A percentile compares a stretch with the other conserved stretches of the same genome.
Conservation (phyloP, 305 asterid species). For the Fraxinus sp. region DNA sequence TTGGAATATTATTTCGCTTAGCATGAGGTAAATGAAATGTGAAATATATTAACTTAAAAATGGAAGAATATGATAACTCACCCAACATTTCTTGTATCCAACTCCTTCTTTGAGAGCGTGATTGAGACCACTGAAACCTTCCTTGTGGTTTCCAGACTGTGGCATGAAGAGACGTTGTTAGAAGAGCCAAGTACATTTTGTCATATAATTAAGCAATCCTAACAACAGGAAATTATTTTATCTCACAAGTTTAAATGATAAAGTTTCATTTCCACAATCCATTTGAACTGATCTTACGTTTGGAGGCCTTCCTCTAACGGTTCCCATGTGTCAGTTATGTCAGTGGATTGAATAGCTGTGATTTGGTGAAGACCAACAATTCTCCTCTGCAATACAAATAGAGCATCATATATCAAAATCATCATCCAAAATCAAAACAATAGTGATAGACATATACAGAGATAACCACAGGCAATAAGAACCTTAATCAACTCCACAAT, state of each 20-base stretch:
- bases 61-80: conserved; percentile 24
- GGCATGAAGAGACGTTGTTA: conserved; percentile 20
- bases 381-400: conserved; percentile 60
- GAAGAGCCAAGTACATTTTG: conserved; percentile 20
- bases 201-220: conserved; percentile 1
- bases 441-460: neutral
- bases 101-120: conserved; percentile 73
- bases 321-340: conserved; percentile 96
- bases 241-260: neutral
- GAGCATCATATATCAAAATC: conserved; percentile 15
- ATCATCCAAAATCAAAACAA: conserved; percentile 21
- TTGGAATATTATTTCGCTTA: neutral
- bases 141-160: conserved; percentile 87
- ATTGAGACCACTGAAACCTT: conserved; percentile 93
- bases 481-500: conserved; percentile 72
- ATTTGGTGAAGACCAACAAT: conserved; percentile 95
- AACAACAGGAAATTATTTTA: neutral
- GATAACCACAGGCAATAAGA: neutral
- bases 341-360: conserved; percentile 80
- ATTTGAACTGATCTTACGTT: conserved; percentile 51
- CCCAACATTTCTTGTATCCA: conserved; percentile 72
- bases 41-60: neutral
- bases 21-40: neutral
- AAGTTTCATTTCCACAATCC: conserved; percentile 8
- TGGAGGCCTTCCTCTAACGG: conserved; percentile 99